Conservation (phyloP, 1,284 basidiomycete species). For the Ceratobasidium sp. region DNA sequence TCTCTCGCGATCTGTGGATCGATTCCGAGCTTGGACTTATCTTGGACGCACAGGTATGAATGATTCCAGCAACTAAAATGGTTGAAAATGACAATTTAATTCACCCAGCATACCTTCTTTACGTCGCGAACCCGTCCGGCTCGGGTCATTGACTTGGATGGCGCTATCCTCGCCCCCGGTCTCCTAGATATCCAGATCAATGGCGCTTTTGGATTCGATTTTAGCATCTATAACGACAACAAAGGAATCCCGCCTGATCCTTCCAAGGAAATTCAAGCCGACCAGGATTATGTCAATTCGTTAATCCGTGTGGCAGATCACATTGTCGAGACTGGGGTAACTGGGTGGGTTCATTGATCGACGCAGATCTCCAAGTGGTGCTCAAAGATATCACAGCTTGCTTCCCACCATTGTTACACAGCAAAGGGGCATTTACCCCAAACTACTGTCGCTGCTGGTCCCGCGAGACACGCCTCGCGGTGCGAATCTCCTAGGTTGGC, state of each 20-base stretch:
- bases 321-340: conserved; percentile 87
- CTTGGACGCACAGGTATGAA: conserved; percentile 70
- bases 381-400: background rate
- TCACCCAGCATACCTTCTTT: conserved; percentile 67
- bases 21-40: conserved; percentile 72
- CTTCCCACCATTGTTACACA: conserved; percentile 33
- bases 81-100: background rate
- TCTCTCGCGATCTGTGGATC: conserved; percentile 76
- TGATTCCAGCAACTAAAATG: conserved; percentile 31
- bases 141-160: conserved; percentile 67
- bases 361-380: background rate
- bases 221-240: conserved; percentile 71
- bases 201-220: conserved; percentile 89
- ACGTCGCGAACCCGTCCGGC: conserved; percentile 62
- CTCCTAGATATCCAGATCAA: conserved; percentile 84
- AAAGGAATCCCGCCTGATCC: conserved; percentile 11
- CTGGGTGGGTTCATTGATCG: conserved; percentile 62
- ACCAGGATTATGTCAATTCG: conserved; percentile 68
- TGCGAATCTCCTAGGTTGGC: conserved; percentile 29
- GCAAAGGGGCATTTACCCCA: conserved; percentile 27
- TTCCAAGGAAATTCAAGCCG: conserved; percentile 53
- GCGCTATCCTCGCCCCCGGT: conserved; percentile 79
- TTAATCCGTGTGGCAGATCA: conserved; percentile 73
- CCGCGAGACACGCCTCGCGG: conserved; percentile 15
- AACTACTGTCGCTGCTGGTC: conserved; percentile 10